Evolutionary conservation across 2,329 filamentous ascomycete genomes (phyloP), one percentile per base, ranked within the genome.

Genomic region (Capronia americana): DNA sequence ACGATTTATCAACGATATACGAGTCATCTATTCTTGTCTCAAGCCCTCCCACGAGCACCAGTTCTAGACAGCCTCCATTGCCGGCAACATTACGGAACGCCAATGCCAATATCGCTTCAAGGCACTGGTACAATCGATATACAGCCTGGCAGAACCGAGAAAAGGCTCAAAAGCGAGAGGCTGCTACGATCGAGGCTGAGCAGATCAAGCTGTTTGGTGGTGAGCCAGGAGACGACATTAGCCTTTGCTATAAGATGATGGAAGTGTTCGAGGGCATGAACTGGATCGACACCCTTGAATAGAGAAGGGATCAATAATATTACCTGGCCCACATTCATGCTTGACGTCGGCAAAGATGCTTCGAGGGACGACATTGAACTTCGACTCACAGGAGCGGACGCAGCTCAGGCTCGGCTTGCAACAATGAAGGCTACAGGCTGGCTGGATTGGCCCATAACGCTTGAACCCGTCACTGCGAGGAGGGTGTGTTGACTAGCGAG

Each of bases 201-300:
- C 80, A 79, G 68, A 80, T 73, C 71, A 80, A 81, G 63, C 17
- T 72, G 28, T 72, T 73, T 64, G 73, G 73, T 51, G 72, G 70
- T 14, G 71, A 73, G 48, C 73, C 71, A 7, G 70, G 71, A 26
- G 72, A 73, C 38, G 71, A 72, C 57, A 63, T 70, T 30, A 51
- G 58, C 63, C 76, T 84, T 51, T 83, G 81, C 72, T 79, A 79
- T 71, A 78, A 78, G 63, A 84, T 84, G 82, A 75, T 82, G 66
- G 81, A 83, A 70, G 82, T 80, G 63, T 83, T 83, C 65, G 80
- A 76, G 71, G 79, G 79, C 62, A 78, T 84, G 70, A 81, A 83
- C 69, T 84, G 81, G 73, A 80, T 83, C 67, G 74, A 82, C 32
- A 67, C 60, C 23, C 51, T 70, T 26, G 69, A 70, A 20, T 70